Evolutionary conservation across 129 eudicot species (phyloP).

Genomic region (Calendula officinalis): DNA sequence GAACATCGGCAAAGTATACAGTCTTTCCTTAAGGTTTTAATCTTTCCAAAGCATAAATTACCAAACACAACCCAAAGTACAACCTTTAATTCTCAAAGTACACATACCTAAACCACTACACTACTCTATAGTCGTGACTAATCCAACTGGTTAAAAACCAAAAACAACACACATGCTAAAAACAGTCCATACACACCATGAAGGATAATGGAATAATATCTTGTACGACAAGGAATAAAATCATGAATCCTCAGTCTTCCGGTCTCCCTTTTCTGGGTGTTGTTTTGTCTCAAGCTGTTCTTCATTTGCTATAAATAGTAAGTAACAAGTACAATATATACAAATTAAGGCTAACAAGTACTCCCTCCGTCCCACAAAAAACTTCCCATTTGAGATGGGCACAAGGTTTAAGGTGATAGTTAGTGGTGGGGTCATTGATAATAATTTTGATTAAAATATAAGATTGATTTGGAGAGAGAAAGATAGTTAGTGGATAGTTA

Average conservation of each 20-base stretch:
- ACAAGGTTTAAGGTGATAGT: too few relatives aligned
- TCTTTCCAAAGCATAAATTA: constrained; percentile 10
- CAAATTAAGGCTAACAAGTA: too few relatives aligned
- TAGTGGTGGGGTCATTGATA: too few relatives aligned
- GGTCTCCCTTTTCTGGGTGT: background rate
- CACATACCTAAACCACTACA: constrained; percentile 4
- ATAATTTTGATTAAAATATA: too few relatives aligned
- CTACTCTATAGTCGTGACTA: background rate
- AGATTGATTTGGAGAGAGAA: too few relatives aligned
- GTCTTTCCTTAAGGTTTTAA: background rate
- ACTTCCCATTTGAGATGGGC: too few relatives aligned
- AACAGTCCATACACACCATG: constrained; percentile 3
- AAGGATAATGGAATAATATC: constrained; percentile 28
- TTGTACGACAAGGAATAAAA: constrained; percentile 29
- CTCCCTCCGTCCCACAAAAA: too few relatives aligned
- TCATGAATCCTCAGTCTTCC: constrained; percentile 15
- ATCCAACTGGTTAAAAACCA: background rate
- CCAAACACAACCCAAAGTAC: constrained; percentile 6
- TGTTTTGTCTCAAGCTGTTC: constrained; percentile 21
- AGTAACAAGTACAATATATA: background rate
- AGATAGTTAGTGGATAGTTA: too few relatives aligned
- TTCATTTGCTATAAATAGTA: constrained; percentile 1
- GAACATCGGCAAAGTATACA: background rate
- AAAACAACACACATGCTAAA: background rate
- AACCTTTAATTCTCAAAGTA: constrained; percentile 2